phyloP scores from a whole-genome alignment of 805 yeast genomes.

The Candida gorgasii region DNA sequence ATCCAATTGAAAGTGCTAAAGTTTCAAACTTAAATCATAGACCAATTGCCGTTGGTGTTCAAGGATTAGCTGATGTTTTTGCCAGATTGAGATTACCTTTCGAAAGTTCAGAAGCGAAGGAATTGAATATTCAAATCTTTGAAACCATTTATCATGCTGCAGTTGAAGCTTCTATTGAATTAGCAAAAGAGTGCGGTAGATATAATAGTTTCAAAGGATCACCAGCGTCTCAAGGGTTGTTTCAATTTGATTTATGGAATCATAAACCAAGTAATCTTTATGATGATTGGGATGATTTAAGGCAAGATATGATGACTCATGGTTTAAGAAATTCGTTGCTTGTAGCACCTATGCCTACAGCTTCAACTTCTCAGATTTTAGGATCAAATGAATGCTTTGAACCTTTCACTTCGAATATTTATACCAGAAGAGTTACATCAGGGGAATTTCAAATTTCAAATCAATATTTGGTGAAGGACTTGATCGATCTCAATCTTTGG shows the following conservation, averaged over 20 bases:
- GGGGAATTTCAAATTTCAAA: constrained; percentile 95
- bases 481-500: constrained; percentile 85
- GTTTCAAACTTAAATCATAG: constrained; percentile 78
- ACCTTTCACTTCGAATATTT: constrained; percentile 91
- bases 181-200: constrained; percentile 68
- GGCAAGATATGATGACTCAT: constrained; percentile 53
- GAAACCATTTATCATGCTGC: constrained; percentile 97
- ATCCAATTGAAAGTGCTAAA: constrained; percentile 80
- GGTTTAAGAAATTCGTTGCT: constrained; percentile 87
- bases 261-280: constrained; percentile 75
- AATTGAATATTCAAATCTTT: constrained; percentile 79
- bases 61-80: constrained; percentile 91
- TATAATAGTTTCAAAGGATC: constrained; percentile 80
- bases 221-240: constrained; percentile 81
- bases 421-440: constrained; percentile 84
- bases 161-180: constrained; percentile 80
- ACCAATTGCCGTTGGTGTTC: constrained; percentile 98
- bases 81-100: constrained; percentile 80
- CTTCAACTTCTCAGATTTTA: constrained; percentile 92
- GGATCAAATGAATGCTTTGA: constrained; percentile 96
- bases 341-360: constrained; percentile 97
- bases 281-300: constrained; percentile 77
- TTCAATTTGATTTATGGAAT: constrained; percentile 89
- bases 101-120: constrained; percentile 77
- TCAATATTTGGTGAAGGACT: constrained; percentile 78